These are phyloP conservation scores for Vigna angularis DNA, from an alignment of 306 rosid genomes.

Conservation along the genomic window DNA sequence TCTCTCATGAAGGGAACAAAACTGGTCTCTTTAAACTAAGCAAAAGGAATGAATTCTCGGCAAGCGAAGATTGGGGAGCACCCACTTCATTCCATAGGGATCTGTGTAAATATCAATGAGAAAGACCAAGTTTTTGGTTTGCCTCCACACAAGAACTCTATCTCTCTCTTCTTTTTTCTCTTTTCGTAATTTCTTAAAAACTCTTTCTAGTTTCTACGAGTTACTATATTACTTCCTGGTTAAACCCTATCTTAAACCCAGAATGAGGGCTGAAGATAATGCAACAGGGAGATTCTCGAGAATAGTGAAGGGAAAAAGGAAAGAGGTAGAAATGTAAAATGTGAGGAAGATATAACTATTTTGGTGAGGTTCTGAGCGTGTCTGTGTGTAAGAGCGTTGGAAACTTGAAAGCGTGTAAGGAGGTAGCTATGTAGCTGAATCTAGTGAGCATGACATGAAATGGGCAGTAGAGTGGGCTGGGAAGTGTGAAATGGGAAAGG, in stretches of 20 bases:
- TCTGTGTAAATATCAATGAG: conserved; percentile 72
- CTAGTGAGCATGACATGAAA: conserved; percentile 37
- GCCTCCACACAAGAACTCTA: neutral
- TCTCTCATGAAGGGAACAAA: conserved; percentile 49
- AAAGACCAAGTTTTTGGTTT: conserved; percentile 60
- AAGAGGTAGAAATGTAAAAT: conserved; percentile 32
- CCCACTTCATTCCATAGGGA: conserved; percentile 93
- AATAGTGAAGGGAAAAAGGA: conserved; percentile 15
- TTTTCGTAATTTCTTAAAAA: neutral
- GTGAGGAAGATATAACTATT: conserved; percentile 23
- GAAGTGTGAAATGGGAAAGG: neutral
- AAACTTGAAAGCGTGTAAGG: conserved; percentile 9
- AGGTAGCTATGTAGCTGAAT: conserved; percentile 45
- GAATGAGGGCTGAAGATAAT: conserved; percentile 26
- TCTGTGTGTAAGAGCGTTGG: conserved; percentile 34
- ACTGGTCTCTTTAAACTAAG: conserved; percentile 76
- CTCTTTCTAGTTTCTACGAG: neutral
- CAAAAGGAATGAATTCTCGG: conserved; percentile 80
- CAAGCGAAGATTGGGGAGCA: conserved; percentile 65
- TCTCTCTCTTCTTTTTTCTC: neutral
- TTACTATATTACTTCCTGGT: neutral
- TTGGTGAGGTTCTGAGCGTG: conserved; percentile 23
- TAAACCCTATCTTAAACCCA: conserved; percentile 59
- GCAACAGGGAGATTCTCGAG: conserved; percentile 25
- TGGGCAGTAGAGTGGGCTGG: conserved; percentile 37